phyloP scores from a whole-genome alignment of 2,329 filamentous ascomycete species.

The Colletotrichum tofieldiae region DNA sequence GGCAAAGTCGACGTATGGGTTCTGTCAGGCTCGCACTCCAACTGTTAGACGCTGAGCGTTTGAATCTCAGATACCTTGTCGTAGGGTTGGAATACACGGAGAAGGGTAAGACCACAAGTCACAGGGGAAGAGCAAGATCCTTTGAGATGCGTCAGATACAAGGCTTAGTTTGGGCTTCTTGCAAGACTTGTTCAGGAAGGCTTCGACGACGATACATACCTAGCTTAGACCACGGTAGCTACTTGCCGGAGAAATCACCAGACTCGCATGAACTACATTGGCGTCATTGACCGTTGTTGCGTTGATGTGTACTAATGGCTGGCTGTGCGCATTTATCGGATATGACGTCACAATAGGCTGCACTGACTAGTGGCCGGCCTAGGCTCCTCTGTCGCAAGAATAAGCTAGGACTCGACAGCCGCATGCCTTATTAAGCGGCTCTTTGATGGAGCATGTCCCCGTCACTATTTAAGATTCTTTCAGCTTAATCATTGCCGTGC shows the following conservation, averaged over 20 bases:
- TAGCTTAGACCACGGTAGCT: slow-evolving; percentile 9
- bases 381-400: neutral
- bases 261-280: neutral
- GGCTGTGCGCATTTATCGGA: neutral
- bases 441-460: neutral
- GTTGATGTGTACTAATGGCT: neutral
- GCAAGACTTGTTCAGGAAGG: neutral
- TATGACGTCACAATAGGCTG: slow-evolving; percentile 13
- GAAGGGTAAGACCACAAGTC: neutral
- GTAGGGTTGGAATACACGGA: neutral
- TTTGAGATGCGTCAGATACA: neutral
- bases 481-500: neutral
- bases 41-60: neutral
- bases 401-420: neutral
- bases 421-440: neutral
- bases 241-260: neutral
- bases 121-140: neutral
- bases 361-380: slow-evolving; percentile 5
- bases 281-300: neutral
- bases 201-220: neutral
- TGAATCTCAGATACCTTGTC: neutral
- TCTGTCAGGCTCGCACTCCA: neutral
- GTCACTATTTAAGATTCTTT: neutral
- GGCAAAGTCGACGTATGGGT: too few species aligned
- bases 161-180: neutral